Conservation (phyloP, 768 basidiomycete genomes). For the Tremella fuciformis region DNA sequence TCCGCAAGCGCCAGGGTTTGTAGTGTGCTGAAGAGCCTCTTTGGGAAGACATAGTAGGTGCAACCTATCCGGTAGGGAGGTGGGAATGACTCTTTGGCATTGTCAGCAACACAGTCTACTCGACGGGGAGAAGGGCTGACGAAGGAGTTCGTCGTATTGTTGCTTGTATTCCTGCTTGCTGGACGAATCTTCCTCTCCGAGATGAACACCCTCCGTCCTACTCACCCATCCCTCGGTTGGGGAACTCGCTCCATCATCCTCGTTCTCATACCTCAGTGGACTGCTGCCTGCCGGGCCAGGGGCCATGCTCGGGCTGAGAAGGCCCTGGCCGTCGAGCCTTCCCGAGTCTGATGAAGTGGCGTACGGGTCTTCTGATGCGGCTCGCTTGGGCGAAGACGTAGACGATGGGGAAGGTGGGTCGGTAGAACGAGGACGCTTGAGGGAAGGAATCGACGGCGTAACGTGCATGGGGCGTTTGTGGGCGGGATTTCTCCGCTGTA, state of each 20-base stretch:
- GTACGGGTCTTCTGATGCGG: constrained; percentile 64
- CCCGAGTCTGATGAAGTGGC: constrained; percentile 21
- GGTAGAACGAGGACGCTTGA: constrained; percentile 49
- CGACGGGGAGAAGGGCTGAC: constrained; percentile 16
- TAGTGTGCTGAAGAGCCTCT: constrained; percentile 15
- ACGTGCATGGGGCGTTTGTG: background rate
- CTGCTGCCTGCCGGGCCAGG: constrained; percentile 20
- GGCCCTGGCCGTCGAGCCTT: constrained; percentile 4
- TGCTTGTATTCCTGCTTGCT: constrained; percentile 24
- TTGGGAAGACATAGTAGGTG: constrained; percentile 33
- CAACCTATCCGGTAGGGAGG: constrained; percentile 30
- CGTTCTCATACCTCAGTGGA: constrained; percentile 24
- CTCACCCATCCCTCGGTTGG: constrained; percentile 25
- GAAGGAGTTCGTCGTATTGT: constrained; percentile 27
- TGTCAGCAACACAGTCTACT: background rate
- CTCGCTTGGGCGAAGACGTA: constrained; percentile 67
- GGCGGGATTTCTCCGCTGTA: too few relatives aligned
- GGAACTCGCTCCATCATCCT: constrained; percentile 17
- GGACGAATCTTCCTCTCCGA: constrained; percentile 17
- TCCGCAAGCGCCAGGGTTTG: constrained; percentile 24
- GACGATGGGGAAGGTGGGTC: constrained; percentile 38
- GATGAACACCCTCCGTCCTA: constrained; percentile 33
- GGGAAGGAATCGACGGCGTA: constrained; percentile 14
- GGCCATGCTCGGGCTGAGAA: constrained; percentile 6
- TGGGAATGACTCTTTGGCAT: constrained; percentile 11